phyloP scores from a whole-genome alignment of 352 stramenopile genomes.

The Pythium volutum region DNA sequence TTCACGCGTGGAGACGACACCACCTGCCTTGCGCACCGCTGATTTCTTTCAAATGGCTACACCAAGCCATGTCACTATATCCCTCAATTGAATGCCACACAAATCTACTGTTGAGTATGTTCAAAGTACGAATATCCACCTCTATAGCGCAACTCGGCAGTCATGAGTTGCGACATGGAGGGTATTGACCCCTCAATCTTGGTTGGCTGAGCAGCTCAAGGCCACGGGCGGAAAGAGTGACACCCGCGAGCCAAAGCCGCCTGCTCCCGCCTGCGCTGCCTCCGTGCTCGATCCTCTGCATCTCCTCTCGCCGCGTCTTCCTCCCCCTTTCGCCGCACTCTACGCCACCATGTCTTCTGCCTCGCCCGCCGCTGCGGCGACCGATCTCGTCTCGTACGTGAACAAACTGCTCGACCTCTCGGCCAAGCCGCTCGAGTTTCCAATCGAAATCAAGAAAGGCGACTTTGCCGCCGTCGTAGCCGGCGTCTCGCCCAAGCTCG shows the following conservation, averaged over 20 bases:
- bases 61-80: constrained; percentile 10
- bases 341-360: constrained; percentile 5
- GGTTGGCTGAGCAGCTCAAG: constrained; percentile 19
- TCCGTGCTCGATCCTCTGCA: not conserved
- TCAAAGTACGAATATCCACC: constrained; percentile 13
- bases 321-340: not conserved
- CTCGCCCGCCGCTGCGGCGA: constrained; percentile 25
- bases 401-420: constrained; percentile 68
- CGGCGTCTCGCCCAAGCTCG: constrained; percentile 45
- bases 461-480: constrained; percentile 46
- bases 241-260: not conserved
- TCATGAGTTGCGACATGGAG: not conserved
- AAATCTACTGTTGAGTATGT: not conserved
- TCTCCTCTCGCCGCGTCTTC: not conserved
- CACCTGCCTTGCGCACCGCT: not conserved
- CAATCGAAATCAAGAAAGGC: constrained; percentile 62
- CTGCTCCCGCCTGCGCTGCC: not conserved
- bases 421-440: constrained; percentile 39
- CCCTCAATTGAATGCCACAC: constrained; percentile 1
- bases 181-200: constrained; percentile 17
- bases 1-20: not conserved
- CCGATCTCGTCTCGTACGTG: constrained; percentile 74
- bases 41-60: constrained; percentile 10
- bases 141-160: constrained; percentile 1
- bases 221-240: not conserved